Conservation (phyloP, 2,329 filamentous ascomycete species). For the Nemania sp. region DNA sequence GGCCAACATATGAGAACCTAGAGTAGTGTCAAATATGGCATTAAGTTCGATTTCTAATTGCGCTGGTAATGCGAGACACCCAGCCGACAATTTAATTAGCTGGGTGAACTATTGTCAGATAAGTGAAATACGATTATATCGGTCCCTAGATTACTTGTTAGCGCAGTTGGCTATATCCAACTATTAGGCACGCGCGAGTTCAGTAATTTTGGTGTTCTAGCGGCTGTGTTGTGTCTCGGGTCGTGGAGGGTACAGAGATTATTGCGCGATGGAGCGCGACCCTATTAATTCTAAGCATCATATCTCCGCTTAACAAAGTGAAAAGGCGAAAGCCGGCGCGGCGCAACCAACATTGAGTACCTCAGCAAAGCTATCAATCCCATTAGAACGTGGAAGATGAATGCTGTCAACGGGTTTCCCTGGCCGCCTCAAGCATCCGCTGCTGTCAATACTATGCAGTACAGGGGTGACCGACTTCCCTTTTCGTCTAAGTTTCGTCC, state of each 20-base stretch:
- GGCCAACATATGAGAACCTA: constrained; percentile 7
- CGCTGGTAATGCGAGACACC: constrained; percentile 7
- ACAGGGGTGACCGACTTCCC: constrained; percentile 37
- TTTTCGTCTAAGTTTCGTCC: constrained; percentile 34
- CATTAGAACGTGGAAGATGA: constrained; percentile 15
- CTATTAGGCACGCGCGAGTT: neutral
- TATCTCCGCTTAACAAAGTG: neutral
- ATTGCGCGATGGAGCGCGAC: constrained; percentile 1
- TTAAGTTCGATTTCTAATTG: constrained; percentile 10
- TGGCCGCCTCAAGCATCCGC: neutral
- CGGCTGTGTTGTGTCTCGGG: neutral
- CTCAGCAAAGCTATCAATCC: neutral
- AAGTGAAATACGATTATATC: no score
- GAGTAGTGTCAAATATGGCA: constrained; percentile 12
- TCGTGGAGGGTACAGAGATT: constrained; percentile 5
- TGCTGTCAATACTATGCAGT: constrained; percentile 27
- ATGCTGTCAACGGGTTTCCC: constrained; percentile 5
- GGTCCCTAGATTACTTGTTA: neutral
- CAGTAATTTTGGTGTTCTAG: constrained; percentile 1
- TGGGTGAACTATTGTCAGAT: neutral
- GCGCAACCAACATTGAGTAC: neutral
- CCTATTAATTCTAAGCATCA: constrained; percentile 1
- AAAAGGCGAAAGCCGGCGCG: neutral
- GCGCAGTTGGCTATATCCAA: neutral
- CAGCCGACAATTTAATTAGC: constrained; percentile 1